These are phyloP conservation scores for Dendrocalamus latiflorus DNA, from an alignment of 202 grass and related monocot species.

Conservation along the genomic window DNA sequence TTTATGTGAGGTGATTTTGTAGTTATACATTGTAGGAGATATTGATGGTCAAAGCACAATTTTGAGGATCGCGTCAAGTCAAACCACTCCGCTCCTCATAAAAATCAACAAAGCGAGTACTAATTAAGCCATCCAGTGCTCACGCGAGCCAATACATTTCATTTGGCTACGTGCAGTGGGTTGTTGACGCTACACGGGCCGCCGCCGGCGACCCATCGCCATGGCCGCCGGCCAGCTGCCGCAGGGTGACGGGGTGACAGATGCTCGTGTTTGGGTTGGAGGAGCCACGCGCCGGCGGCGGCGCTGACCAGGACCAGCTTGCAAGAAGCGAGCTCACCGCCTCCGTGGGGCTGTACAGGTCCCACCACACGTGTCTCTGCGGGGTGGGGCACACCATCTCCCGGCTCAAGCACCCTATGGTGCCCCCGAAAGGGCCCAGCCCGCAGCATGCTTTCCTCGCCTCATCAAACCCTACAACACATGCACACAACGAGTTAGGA, in stretches of 20 bases:
- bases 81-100: too few relatives aligned
- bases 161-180: too few relatives aligned
- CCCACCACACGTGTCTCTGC: constrained; percentile 61
- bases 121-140: too few relatives aligned
- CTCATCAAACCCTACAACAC: constrained; percentile 46
- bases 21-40: too few relatives aligned
- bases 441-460: constrained; percentile 42
- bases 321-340: constrained; percentile 23
- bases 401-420: constrained; percentile 43
- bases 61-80: too few relatives aligned
- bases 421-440: constrained; percentile 25
- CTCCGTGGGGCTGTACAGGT: constrained; percentile 43
- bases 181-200: too few relatives aligned
- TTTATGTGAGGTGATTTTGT: too few relatives aligned
- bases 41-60: too few relatives aligned
- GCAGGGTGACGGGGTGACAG: constrained; percentile 20
- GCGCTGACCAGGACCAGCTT: constrained; percentile 42
- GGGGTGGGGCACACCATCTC: constrained; percentile 53
- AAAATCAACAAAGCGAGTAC: too few relatives aligned
- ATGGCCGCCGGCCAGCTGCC: constrained; percentile 24
- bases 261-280: neutral
- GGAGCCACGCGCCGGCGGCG: neutral
- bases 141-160: too few relatives aligned
- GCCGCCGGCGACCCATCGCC: too few relatives aligned
- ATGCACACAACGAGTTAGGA: neutral